Conservation (phyloP, 163 green algal genomes). For the Volvox carteri region DNA sequence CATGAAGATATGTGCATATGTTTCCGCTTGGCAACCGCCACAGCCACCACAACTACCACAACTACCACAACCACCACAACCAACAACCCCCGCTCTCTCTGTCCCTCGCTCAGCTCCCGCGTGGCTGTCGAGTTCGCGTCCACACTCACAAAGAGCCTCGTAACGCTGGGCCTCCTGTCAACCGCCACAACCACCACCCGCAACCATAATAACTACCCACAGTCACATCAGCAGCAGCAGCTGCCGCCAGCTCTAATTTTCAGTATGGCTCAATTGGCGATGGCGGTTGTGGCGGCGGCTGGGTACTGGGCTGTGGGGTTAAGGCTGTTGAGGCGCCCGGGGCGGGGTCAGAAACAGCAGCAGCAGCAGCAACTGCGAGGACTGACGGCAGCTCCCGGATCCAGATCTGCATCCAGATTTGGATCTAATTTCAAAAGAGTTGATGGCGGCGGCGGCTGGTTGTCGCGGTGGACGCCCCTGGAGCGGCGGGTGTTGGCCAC, state of each 20-base stretch:
- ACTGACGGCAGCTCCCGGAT: neutral
- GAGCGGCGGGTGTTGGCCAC: constrained; percentile 70
- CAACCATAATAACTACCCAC: neutral
- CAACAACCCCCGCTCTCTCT: neutral
- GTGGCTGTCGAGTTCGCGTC: constrained; percentile 80
- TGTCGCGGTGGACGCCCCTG: constrained; percentile 41
- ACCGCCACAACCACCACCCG: neutral
- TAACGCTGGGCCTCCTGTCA: constrained; percentile 74
- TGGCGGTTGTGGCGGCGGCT: constrained; percentile 54
- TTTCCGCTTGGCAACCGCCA: neutral
- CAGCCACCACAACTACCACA: neutral
- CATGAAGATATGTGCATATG: neutral
- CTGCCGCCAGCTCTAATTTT: constrained; percentile 66
- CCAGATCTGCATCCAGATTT: constrained; percentile 6
- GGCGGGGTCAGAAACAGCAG: neutral
- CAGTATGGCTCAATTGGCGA: constrained; percentile 69
- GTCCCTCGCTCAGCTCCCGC: constrained; percentile 60
- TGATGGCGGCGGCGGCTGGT: constrained; percentile 3
- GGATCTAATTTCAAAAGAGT: neutral
- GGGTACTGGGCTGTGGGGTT: constrained; percentile 56
- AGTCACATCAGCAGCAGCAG: neutral
- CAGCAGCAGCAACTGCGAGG: too few species aligned
- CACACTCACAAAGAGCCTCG: constrained; percentile 68
- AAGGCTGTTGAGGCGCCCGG: constrained; percentile 7
- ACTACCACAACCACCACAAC: neutral